A percentile compares a stretch with the other conserved stretches of the same genome.
Evolutionary conservation across 2,329 filamentous ascomycete genomes (phyloP).

Genomic region (Sporothrix protearum): DNA sequence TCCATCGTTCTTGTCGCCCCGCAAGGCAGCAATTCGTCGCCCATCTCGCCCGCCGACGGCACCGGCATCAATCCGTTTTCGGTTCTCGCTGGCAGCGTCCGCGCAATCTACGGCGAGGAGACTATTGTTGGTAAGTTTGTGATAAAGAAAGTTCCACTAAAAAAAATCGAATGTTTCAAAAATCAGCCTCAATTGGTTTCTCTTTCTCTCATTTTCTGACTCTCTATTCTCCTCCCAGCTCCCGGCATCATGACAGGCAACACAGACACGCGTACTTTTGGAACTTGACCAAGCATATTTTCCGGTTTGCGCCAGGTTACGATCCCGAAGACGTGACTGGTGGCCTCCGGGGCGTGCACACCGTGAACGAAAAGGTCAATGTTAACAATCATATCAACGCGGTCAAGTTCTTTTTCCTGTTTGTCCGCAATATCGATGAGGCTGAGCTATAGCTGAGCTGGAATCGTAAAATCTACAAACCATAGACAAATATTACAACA

Average conservation of each 20-base stretch:
- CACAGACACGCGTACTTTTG: constrained; percentile 49
- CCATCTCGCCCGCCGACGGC: constrained; percentile 52
- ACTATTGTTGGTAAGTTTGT: constrained; percentile 42
- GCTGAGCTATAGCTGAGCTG: constrained; percentile 31
- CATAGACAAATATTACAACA: background rate
- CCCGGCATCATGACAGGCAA: constrained; percentile 50
- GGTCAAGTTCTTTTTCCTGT: constrained; percentile 39
- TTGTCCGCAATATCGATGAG: constrained; percentile 43
- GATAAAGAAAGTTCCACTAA: too few species aligned
- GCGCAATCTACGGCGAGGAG: constrained; percentile 46
- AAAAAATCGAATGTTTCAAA: background rate
- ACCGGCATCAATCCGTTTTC: constrained; percentile 44
- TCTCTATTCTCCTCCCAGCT: constrained; percentile 31
- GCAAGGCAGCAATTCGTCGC: constrained; percentile 48
- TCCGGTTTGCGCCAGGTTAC: constrained; percentile 46
- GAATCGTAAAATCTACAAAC: background rate
- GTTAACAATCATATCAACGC: constrained; percentile 36
- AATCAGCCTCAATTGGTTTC: background rate
- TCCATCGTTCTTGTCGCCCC: constrained; percentile 43
- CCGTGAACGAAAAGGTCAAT: constrained; percentile 40
- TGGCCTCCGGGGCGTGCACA: constrained; percentile 35
- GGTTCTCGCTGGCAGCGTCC: constrained; percentile 50
- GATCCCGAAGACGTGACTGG: constrained; percentile 36
- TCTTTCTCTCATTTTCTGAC: background rate
- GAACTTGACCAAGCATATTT: constrained; percentile 46